Evolutionary conservation across 2,329 filamentous ascomycete genomes (phyloP), one percentile per base, ranked within the genome.

Genomic region (Hysterium pulicare): DNA sequence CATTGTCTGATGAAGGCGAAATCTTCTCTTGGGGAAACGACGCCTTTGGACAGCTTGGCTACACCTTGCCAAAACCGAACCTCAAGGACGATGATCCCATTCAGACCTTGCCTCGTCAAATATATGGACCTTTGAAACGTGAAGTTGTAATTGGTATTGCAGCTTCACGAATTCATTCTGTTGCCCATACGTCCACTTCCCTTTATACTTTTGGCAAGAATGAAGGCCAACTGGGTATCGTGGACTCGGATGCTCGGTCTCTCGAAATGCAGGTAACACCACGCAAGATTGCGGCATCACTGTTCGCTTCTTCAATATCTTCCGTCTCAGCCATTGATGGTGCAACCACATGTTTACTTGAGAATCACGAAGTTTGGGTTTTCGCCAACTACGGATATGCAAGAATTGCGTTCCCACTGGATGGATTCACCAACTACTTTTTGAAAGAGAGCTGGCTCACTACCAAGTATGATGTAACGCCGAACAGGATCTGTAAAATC

Each of bases 301-400:
- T 95, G 1, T 87, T 93, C 58, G 79, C 75, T 41, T 80, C 82
- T 3, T 61, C 76, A 0, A 95, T 98, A 40, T 72, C 78, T 20
- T 86, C 86, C 62, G 87, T 93, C 0, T 86, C 87, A 0, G 91
- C 90, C 3, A 95, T 94, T 45, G 91, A 97, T 59, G 84, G 84
- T 51, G 93, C 93, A 5, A 96, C 93, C 0, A 84, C 85, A 1
- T 86, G 90, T 48, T 71, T 98, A 21, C 77, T 98, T 3, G 85
- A 90, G 37, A 95, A 90, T 54, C 83, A 87, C 53, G 89, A 90
- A 16, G 89, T 97, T 8, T 94, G 87, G 76, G 84, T 98, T 0
- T 95, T 98, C 56, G 91, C 90, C 1, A 94, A 94, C 53, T 97
- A 95, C 58, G 91, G 91, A 4, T 97, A 95, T 62, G 89, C 90